Evolutionary conservation across 139 green algal species (phyloP).

Genomic region (Chlorokybus atmophyticus): DNA sequence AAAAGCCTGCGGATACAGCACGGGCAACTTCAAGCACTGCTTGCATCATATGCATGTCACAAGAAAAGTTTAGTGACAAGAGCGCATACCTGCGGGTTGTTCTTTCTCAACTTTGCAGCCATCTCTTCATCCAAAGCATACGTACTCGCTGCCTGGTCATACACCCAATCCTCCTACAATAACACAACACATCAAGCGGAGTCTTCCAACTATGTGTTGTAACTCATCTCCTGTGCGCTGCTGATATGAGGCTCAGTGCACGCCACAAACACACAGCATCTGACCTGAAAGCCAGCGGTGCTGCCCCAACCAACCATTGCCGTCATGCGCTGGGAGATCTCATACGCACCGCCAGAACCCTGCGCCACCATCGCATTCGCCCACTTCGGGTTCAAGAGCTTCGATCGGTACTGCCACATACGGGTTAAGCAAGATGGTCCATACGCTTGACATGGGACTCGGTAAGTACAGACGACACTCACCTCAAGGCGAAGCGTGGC

Average conservation of each 20-base stretch:
- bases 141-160: slow-evolving; percentile 66
- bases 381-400: slow-evolving; percentile 93
- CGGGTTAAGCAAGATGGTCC: too few relatives aligned
- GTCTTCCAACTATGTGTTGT: too few relatives aligned
- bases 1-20: slow-evolving; percentile 31
- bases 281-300: slow-evolving; percentile 72
- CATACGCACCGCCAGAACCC: slow-evolving; percentile 85
- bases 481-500: slow-evolving; percentile 70
- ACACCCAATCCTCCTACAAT: slow-evolving; percentile 85
- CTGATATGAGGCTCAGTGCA: too few relatives aligned
- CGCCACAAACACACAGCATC: too few relatives aligned
- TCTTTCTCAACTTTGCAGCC: slow-evolving; percentile 53
- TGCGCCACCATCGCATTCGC: slow-evolving; percentile 75
- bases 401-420: slow-evolving; percentile 89
- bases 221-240: too few relatives aligned
- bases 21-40: too few relatives aligned
- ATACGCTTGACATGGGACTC: too few relatives aligned
- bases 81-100: slow-evolving; percentile 44
- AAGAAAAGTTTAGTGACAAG: too few relatives aligned
- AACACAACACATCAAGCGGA: too few relatives aligned
- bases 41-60: too few relatives aligned
- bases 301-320: slow-evolving; percentile 88
- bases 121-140: slow-evolving; percentile 81
- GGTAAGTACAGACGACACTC: too few relatives aligned
- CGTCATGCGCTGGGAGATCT: slow-evolving; percentile 83